Conservation (phyloP, 1,284 basidiomycete species). For the Neolentinus lepideus region DNA sequence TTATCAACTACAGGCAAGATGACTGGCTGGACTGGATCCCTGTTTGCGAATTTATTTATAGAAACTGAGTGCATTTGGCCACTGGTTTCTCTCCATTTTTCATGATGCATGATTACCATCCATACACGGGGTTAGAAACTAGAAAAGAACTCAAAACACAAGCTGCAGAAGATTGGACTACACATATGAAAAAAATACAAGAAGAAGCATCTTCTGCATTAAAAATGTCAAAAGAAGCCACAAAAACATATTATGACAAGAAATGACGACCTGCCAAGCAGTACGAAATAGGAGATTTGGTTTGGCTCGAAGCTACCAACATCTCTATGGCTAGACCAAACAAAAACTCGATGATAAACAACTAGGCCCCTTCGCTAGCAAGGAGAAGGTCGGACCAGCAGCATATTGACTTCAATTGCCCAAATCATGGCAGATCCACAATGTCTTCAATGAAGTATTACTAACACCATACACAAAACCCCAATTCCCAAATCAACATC, state of each 20-base stretch:
- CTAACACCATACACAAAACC: constrained; percentile 13
- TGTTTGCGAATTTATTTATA: constrained; percentile 17
- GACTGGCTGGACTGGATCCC: constrained; percentile 24
- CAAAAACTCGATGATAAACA: constrained; percentile 24
- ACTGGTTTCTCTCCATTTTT: constrained; percentile 24
- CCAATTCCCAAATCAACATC: background rate
- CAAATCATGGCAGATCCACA: constrained; percentile 21
- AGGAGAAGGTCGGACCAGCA: constrained; percentile 14
- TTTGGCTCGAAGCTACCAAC: constrained; percentile 21
- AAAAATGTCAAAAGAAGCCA: constrained; percentile 7
- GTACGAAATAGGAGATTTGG: constrained; percentile 20
- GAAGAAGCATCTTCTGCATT: constrained; percentile 15
- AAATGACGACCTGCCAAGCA: constrained; percentile 14
- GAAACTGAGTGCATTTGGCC: constrained; percentile 15
- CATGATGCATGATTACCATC: constrained; percentile 3
- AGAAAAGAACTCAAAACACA: background rate
- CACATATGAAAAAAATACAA: constrained; percentile 14
- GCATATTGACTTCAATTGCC: constrained; percentile 27
- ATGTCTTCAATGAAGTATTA: constrained; percentile 27
- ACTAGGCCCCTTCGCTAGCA: constrained; percentile 28
- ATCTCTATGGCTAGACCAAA: constrained; percentile 20
- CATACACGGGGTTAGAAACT: constrained; percentile 2
- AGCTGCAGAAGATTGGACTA: constrained; percentile 7
- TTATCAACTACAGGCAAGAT: constrained; percentile 19
- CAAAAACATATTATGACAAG: constrained; percentile 11